Evolutionary conservation across 345 rosid species (phyloP).

Genomic region (Draba incana): DNA sequence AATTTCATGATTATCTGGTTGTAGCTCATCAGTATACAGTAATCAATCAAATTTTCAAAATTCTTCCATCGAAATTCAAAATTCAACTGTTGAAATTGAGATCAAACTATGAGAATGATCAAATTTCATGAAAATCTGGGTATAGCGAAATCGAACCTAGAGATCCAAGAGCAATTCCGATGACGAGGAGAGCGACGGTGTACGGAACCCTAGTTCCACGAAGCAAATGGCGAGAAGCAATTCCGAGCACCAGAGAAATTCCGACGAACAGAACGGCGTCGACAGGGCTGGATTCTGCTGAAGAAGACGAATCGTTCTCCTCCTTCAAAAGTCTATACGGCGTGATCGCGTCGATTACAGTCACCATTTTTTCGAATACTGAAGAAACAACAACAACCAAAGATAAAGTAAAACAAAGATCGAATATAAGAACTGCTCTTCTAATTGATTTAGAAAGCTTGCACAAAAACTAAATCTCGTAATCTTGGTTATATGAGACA

Average conservation of each 20-base stretch:
- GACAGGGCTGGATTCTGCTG: conserved; percentile 52
- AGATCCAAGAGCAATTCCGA: conserved; percentile 87
- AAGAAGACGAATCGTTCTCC: background rate
- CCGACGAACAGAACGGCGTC: conserved; percentile 88
- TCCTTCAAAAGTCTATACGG: conserved; percentile 36
- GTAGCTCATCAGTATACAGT: no score
- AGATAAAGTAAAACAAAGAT: no score
- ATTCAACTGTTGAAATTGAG: no score
- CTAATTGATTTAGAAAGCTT: no score
- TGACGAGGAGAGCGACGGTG: conserved; percentile 86
- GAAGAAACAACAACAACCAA: no score
- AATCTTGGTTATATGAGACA: no score
- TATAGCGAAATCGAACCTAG: conserved; percentile 54
- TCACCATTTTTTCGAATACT: conserved; percentile 31
- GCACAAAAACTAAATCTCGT: no score
- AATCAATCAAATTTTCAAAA: no score
- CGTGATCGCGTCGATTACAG: conserved; percentile 23
- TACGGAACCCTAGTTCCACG: conserved; percentile 95
- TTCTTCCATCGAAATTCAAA: no score
- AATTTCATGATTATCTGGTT: no score
- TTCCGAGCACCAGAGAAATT: conserved; percentile 72
- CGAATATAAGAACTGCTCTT: no score
- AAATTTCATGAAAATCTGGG: background rate
- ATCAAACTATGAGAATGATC: background rate
- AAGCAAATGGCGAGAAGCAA: conserved; percentile 70